These are phyloP conservation scores for Arthrobotrys sphaeroides DNA, from an alignment of 2,329 filamentous ascomycete genomes.

Conservation along the genomic window DNA sequence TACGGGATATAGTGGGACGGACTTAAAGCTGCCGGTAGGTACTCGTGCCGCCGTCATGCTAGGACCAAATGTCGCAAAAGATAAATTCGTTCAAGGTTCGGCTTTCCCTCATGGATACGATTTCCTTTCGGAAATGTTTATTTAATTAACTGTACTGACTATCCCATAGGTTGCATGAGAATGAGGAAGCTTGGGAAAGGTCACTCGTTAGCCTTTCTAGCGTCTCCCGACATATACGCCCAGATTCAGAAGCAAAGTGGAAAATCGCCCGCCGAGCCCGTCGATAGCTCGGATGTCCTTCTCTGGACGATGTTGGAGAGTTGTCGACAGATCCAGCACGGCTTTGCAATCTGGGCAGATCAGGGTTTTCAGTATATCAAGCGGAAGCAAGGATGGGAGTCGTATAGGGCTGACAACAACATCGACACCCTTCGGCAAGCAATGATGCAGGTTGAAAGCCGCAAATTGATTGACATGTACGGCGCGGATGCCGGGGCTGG, in stretches of 20 bases:
- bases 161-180: slow-evolving; percentile 66
- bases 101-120: background rate
- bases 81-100: slow-evolving; percentile 74
- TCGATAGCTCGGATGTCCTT: slow-evolving; percentile 68
- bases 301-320: slow-evolving; percentile 71
- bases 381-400: background rate
- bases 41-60: slow-evolving; percentile 67
- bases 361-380: slow-evolving; percentile 68
- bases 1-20: slow-evolving; percentile 63
- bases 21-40: slow-evolving; percentile 20
- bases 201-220: slow-evolving; percentile 69
- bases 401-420: slow-evolving; percentile 23
- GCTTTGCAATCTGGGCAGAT: slow-evolving; percentile 69
- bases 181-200: slow-evolving; percentile 74
- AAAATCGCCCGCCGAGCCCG: background rate
- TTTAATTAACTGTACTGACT: background rate
- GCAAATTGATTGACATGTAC: slow-evolving; percentile 55
- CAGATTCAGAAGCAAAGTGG: slow-evolving; percentile 63
- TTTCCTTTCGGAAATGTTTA: background rate
- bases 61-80: slow-evolving; percentile 73
- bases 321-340: slow-evolving; percentile 64
- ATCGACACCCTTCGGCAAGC: slow-evolving; percentile 66
- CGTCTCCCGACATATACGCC: slow-evolving; percentile 67
- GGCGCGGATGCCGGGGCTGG: background rate
- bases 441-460: slow-evolving; percentile 61